Evolutionary conservation across 2,329 filamentous ascomycete species (phyloP).

Genomic region (Hymenoscyphus fructigenus): DNA sequence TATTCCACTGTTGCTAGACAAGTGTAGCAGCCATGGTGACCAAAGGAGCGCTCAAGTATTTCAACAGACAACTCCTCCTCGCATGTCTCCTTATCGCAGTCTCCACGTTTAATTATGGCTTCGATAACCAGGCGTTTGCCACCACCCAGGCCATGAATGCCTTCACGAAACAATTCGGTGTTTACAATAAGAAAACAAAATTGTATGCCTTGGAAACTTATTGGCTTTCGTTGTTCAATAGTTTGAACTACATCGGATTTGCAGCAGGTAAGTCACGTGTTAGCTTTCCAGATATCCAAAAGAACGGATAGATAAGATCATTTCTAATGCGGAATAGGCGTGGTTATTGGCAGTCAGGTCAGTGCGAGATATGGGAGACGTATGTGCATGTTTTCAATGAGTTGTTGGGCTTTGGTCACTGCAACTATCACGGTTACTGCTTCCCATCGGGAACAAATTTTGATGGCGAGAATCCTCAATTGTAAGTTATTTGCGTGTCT

Average conservation of each 20-base stretch:
- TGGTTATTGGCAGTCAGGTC: constrained; percentile 21
- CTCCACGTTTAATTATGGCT: constrained; percentile 43
- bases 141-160: constrained; percentile 41
- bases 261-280: too few species aligned
- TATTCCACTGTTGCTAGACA: too few species aligned
- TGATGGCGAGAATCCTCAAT: constrained; percentile 13
- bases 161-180: constrained; percentile 32
- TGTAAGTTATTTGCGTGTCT: background rate
- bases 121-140: constrained; percentile 42
- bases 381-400: constrained; percentile 16
- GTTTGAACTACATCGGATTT: too few species aligned
- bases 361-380: constrained; percentile 13
- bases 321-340: constrained; percentile 31
- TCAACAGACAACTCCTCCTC: background rate
- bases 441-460: constrained; percentile 4
- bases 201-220: too few species aligned
- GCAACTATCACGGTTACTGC: constrained; percentile 15
- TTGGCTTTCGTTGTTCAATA: too few species aligned
- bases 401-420: constrained; percentile 12
- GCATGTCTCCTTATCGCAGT: constrained; percentile 18
- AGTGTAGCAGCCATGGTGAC: too few species aligned
- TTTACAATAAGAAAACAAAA: too few species aligned
- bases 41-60: background rate
- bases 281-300: too few species aligned
- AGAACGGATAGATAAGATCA: too few species aligned